Conservation (phyloP, 2,329 filamentous ascomycete species). For the Ceratocystis lukuohia region DNA sequence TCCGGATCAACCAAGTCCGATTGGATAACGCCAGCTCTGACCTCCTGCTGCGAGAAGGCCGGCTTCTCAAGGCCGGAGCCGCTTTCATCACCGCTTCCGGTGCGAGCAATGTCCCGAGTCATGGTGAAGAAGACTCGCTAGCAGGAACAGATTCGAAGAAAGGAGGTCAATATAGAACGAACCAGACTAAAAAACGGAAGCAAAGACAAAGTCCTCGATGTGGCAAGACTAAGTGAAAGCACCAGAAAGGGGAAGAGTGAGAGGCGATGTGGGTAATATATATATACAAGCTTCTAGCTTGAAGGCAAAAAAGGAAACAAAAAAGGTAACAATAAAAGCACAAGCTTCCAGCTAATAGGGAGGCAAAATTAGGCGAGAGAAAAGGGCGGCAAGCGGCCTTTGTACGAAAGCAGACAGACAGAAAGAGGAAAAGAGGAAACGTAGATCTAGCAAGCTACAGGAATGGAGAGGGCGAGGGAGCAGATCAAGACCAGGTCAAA, state of each 20-base stretch:
- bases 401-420: background rate
- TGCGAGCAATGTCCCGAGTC: constrained; percentile 12
- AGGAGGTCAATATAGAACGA: background rate
- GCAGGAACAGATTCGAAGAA: background rate
- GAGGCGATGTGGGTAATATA: background rate
- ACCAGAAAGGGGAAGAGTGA: background rate
- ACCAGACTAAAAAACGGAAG: background rate
- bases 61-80: constrained; percentile 16
- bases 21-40: background rate
- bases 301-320: background rate
- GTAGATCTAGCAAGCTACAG: background rate
- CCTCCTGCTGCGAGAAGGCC: constrained; percentile 10
- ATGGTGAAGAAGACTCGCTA: constrained; percentile 1
- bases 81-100: constrained; percentile 15
- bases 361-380: background rate
- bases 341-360: background rate
- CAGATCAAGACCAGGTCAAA: background rate
- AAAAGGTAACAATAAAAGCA: background rate
- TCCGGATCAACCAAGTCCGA: constrained; percentile 32
- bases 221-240: background rate
- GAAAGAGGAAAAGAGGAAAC: background rate
- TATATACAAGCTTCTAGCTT: background rate
- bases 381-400: background rate
- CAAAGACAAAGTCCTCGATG: background rate
- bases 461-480: constrained; percentile 4